Evolutionary conservation across 1,284 basidiomycete species (phyloP).

Genomic region (Leccinum angustisporum): DNA sequence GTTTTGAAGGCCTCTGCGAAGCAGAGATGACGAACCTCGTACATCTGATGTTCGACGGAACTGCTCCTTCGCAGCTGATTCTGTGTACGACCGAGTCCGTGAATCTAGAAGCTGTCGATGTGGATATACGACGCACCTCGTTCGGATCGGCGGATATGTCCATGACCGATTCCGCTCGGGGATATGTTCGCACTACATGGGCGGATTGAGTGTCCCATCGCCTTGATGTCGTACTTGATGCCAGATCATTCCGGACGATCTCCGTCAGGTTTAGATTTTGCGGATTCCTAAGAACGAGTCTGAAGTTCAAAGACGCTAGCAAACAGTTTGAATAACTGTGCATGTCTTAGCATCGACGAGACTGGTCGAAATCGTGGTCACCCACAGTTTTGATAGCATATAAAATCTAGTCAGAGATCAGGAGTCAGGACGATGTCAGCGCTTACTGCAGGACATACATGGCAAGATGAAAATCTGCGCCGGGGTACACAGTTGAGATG

Average conservation of each 20-base stretch:
- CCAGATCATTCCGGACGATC: slow-evolving; percentile 5
- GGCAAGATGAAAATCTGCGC: slow-evolving; percentile 6
- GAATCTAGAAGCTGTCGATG: neutral
- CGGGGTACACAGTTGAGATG: neutral
- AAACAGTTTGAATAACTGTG: slow-evolving; percentile 17
- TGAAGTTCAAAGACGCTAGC: slow-evolving; percentile 12
- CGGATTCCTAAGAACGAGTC: slow-evolving; percentile 2
- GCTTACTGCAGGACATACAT: slow-evolving; percentile 1
- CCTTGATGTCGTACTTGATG: neutral
- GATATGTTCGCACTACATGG: no score
- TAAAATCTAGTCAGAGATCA: slow-evolving; percentile 5
- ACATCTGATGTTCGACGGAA: no score
- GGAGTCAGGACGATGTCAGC: neutral
- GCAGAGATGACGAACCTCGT: neutral
- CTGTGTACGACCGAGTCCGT: neutral
- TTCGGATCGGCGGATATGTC: neutral
- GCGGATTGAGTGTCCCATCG: neutral
- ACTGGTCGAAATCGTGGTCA: no score
- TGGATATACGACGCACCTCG: neutral
- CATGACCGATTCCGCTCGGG: neutral
- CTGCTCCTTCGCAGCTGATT: neutral
- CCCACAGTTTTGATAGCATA: slow-evolving; percentile 15
- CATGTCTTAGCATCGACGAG: no score
- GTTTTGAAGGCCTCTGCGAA: neutral
- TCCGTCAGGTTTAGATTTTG: neutral